Evolutionary conservation across 345 rosid species (phyloP).

Genomic region (Excoecaria agallocha): DNA sequence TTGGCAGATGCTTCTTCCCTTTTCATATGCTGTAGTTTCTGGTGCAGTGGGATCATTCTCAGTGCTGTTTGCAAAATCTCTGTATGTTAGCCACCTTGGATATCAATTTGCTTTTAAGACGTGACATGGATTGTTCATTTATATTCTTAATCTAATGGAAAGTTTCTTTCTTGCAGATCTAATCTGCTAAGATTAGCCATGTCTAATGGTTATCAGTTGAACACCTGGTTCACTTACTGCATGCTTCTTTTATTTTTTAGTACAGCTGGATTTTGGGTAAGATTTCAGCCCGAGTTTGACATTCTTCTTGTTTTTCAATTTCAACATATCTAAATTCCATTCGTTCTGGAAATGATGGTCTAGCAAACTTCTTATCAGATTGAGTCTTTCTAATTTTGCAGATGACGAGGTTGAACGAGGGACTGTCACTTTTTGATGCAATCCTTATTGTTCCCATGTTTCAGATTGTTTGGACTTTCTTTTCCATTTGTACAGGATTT

Average conservation of each 20-base stretch:
- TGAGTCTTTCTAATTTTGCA: slow-evolving; percentile 33
- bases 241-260: slow-evolving; percentile 92
- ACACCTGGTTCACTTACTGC: slow-evolving; percentile 99
- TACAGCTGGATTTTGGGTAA: slow-evolving; percentile 99
- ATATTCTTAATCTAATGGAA: slow-evolving; percentile 16
- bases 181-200: slow-evolving; percentile 89
- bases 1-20: slow-evolving; percentile 90
- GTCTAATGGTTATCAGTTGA: slow-evolving; percentile 81
- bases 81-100: slow-evolving; percentile 51
- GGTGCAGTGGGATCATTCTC: slow-evolving; percentile 99
- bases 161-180: slow-evolving; percentile 55
- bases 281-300: neutral
- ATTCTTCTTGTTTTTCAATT: slow-evolving; percentile 10
- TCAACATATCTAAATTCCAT: neutral
- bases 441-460: slow-evolving; percentile 99
- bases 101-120: slow-evolving; percentile 4
- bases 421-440: slow-evolving; percentile 86
- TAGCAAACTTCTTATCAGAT: slow-evolving; percentile 13
- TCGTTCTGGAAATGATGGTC: slow-evolving; percentile 9
- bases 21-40: slow-evolving; percentile 94
- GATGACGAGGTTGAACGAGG: slow-evolving; percentile 97
- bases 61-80: slow-evolving; percentile 95
- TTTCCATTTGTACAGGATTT: slow-evolving; percentile 98
- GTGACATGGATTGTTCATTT: slow-evolving; percentile 5
- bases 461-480: slow-evolving; percentile 99